Evolutionary conservation across 805 yeast genomes (phyloP).

Genomic region (Kazachstania bromeliacearum): DNA sequence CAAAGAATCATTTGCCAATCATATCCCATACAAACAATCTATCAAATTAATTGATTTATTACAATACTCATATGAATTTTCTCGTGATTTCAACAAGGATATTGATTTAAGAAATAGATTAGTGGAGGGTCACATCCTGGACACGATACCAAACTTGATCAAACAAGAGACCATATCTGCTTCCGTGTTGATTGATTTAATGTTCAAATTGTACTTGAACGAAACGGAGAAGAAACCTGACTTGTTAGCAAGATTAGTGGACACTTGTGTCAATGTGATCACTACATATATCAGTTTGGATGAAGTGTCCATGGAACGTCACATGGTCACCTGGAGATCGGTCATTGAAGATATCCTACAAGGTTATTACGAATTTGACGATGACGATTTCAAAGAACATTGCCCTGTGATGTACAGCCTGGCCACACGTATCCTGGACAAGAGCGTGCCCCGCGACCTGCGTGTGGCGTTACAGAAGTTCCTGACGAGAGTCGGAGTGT

Average conservation of each 20-base stretch:
- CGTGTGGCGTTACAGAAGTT: constrained; percentile 52
- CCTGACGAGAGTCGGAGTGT: constrained; percentile 46
- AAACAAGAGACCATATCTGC: constrained; percentile 89
- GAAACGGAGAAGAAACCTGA: constrained; percentile 40
- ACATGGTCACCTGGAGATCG: constrained; percentile 81
- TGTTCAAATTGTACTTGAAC: constrained; percentile 60
- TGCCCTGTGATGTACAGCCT: constrained; percentile 54
- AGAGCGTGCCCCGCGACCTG: constrained; percentile 51
- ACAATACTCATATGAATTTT: constrained; percentile 66
- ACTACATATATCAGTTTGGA: constrained; percentile 63
- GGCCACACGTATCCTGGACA: constrained; percentile 50
- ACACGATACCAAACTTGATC: constrained; percentile 80
- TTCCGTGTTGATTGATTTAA: constrained; percentile 71
- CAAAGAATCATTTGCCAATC: constrained; percentile 53
- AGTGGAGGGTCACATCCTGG: constrained; percentile 88
- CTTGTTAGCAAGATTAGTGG: constrained; percentile 38
- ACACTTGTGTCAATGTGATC: constrained; percentile 63
- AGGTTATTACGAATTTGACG: constrained; percentile 71
- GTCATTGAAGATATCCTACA: constrained; percentile 82
- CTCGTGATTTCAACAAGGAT: constrained; percentile 81
- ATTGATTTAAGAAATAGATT: constrained; percentile 78
- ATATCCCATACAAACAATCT: constrained; percentile 59
- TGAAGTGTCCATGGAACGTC: constrained; percentile 66
- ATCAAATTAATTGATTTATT: constrained; percentile 51
- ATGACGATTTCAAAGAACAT: constrained; percentile 51